phyloP scores from a whole-genome alignment of 495 filamentous ascomycete genomes.

The Podospora pseudopauciseta region DNA sequence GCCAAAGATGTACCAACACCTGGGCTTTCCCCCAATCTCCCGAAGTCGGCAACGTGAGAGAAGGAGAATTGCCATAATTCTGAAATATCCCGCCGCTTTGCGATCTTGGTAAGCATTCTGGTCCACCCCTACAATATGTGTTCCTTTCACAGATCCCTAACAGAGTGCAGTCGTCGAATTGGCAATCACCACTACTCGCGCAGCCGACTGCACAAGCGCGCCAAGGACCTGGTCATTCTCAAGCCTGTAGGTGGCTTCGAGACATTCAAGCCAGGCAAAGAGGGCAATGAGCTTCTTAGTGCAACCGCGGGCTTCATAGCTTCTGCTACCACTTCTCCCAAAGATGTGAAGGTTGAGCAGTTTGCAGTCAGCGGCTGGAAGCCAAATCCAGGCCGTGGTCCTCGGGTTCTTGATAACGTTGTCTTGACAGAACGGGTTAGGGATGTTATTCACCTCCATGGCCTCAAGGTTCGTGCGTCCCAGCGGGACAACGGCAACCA shows the following conservation, averaged over 20 bases:
- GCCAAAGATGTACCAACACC: neutral
- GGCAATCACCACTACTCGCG: conserved; percentile 2
- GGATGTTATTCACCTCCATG: neutral
- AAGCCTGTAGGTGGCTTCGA: neutral
- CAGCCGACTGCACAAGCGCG: conserved; percentile 3
- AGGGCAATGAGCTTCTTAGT: neutral
- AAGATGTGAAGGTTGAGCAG: neutral
- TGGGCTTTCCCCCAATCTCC: neutral
- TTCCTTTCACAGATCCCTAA: no score
- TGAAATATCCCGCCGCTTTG: conserved; percentile 9
- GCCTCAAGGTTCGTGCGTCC: neutral
- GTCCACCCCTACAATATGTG: neutral
- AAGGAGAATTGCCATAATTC: neutral
- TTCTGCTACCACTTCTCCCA: neutral
- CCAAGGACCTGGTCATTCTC: neutral
- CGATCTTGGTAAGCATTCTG: conserved; percentile 12
- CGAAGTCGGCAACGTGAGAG: neutral
- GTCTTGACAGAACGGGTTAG: conserved; percentile 10
- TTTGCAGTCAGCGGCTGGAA: conserved; percentile 17
- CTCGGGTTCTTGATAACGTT: conserved; percentile 6
- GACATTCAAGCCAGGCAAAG: conserved; percentile 1
- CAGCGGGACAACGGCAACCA: conserved; percentile 12
- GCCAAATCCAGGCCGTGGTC: neutral
- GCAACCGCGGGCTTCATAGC: conserved; percentile 14
- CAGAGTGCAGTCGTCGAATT: neutral